phyloP scores from a whole-genome alignment of 768 basidiomycete genomes.

The Sarcodon sp. region DNA sequence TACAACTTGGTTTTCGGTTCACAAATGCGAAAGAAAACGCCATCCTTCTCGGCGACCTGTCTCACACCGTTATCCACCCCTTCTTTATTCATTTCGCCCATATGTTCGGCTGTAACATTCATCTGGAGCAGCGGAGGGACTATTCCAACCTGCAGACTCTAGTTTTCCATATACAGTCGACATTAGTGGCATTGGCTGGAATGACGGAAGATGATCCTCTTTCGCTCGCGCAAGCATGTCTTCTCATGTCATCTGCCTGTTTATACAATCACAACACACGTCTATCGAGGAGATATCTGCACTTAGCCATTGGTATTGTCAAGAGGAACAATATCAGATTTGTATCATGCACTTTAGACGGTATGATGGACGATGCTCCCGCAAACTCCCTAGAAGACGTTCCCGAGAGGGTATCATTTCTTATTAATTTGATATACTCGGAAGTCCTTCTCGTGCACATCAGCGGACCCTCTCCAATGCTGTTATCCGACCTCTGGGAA shows the following conservation, averaged over 20 bases:
- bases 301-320: background rate
- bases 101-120: background rate
- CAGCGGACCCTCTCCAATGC: background rate
- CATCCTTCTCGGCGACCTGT: background rate
- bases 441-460: background rate
- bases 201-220: background rate
- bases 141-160: background rate
- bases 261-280: background rate
- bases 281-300: background rate
- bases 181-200: background rate
- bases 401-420: background rate
- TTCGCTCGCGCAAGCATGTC: background rate
- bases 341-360: background rate
- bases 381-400: background rate
- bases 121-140: background rate
- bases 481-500: background rate
- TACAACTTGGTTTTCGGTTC: background rate
- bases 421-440: background rate
- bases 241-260: background rate
- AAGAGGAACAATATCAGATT: background rate
- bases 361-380: background rate
- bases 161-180: background rate
- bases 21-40: background rate
- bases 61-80: background rate
- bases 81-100: background rate